Evolutionary conservation across 106 monocot species (phyloP).

Genomic region (Vanilla planifolia): DNA sequence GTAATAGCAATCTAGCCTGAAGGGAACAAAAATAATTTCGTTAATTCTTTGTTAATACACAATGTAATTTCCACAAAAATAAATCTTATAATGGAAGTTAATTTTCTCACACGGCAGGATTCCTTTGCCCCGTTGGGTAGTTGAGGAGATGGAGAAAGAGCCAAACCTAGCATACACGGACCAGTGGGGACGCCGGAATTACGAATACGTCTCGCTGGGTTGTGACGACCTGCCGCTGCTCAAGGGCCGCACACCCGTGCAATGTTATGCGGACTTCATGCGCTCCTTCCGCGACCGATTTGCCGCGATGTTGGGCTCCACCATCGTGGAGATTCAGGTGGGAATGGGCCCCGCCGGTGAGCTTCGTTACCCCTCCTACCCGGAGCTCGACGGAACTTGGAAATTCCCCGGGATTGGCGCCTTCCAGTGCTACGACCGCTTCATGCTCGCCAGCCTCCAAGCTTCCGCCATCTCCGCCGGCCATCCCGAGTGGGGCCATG

Average conservation of each 20-base stretch:
- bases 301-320: constrained; percentile 50
- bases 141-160: constrained; percentile 64
- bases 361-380: constrained; percentile 85
- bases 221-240: constrained; percentile 77
- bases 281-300: constrained; percentile 80
- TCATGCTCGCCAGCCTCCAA: constrained; percentile 61
- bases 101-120: too few relatives aligned
- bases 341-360: constrained; percentile 96
- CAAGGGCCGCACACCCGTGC: constrained; percentile 70
- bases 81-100: too few relatives aligned
- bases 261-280: constrained; percentile 94
- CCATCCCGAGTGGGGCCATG: constrained; percentile 72
- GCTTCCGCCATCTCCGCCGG: constrained; percentile 62
- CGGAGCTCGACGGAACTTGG: constrained; percentile 77
- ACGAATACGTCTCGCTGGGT: constrained; percentile 85
- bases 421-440: constrained; percentile 90
- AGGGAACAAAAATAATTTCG: too few relatives aligned
- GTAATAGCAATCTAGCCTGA: too few relatives aligned
- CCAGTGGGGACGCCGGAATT: constrained; percentile 76
- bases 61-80: too few relatives aligned
- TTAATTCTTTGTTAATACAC: too few relatives aligned
- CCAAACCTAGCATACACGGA: constrained; percentile 66
- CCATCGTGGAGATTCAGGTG: constrained; percentile 84
- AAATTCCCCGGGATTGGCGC: constrained; percentile 86
- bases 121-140: constrained; percentile 64